Evolutionary conservation across 768 basidiomycete species (phyloP), one percentile per base, ranked within the genome.

Genomic region (Lactarius psammicola): DNA sequence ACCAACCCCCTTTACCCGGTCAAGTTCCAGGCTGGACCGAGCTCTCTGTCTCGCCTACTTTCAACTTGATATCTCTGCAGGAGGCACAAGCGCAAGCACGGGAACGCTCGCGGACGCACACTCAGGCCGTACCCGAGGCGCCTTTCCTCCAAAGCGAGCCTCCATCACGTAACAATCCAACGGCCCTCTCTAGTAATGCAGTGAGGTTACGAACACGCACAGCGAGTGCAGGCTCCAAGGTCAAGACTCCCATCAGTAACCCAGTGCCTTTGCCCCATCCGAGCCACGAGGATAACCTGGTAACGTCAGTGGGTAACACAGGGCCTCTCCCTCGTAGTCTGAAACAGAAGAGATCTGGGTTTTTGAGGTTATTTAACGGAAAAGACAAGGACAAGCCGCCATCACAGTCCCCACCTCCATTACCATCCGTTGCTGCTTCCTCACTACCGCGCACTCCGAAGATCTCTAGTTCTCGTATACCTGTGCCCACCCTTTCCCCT

Each of bases 301-400:
- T 59, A 20, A n/a, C 51, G 28, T 54, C 59, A 46, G 40, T 56
- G 23, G 30, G 65, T 59, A 53, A 68, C 36, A 30, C 59, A 8
- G 62, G 40, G 18, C 28, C 73, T 57, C 71, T 78, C 31, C 78
- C 77, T 11, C 88, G 85, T 70, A 69, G 76, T 2, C 74, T 93
- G 58, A 90, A 84, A 70, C 87, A 88, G 66, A 92, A 89, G 79
- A 92, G 88, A 74, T 92, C 90, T 68, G 91, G 83, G 3, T 90
- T 94, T 72, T 84, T 93, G 87, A 80, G 88, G 59, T 76, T 94
- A 13, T 92, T 93, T 73, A 85, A 87, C 71, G 80, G 81, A 23
- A 84, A 81, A 72, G 77, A 77, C 23, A 76, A 76, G 59, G 76
- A 78, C 28, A 81, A 80, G 59, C 73, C 71, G 5, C 75, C 76